Conservation (phyloP, 805 yeast species). For the Ogataea nakhonphanomensis region DNA sequence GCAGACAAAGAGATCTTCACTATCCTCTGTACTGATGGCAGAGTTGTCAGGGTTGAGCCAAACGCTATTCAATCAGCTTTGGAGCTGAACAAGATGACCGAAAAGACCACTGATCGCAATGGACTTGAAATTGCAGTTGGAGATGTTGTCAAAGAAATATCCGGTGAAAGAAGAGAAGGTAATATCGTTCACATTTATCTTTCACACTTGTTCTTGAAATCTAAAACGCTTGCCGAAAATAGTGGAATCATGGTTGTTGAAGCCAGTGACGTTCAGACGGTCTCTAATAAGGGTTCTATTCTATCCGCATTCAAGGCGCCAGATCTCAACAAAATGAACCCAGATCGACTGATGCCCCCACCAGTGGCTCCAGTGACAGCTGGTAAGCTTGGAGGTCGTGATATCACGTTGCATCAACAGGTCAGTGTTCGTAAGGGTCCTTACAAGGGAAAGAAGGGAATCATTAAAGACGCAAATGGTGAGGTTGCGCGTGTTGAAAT, state of each 20-base stretch:
- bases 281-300: slow-evolving; percentile 75
- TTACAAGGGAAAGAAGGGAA: slow-evolving; percentile 92
- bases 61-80: slow-evolving; percentile 80
- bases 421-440: slow-evolving; percentile 89
- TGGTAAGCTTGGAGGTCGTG: slow-evolving; percentile 67
- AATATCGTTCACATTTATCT: slow-evolving; percentile 82
- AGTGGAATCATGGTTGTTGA: slow-evolving; percentile 87
- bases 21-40: slow-evolving; percentile 79
- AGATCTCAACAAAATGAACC: slow-evolving; percentile 85
- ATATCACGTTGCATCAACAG: slow-evolving; percentile 73
- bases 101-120: slow-evolving; percentile 78
- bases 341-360: slow-evolving; percentile 64
- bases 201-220: slow-evolving; percentile 72
- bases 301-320: slow-evolving; percentile 51
- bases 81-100: slow-evolving; percentile 58
- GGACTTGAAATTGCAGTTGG: slow-evolving; percentile 88
- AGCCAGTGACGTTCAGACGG: slow-evolving; percentile 72
- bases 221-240: slow-evolving; percentile 76
- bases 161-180: slow-evolving; percentile 87
- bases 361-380: slow-evolving; percentile 48
- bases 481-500: slow-evolving; percentile 88
- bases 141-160: slow-evolving; percentile 83
- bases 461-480: slow-evolving; percentile 90
- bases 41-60: slow-evolving; percentile 66
- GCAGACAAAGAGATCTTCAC: slow-evolving; percentile 86